Percentiles rank a stretch among this genome's conserved stretches.
Conservation (phyloP, 768 basidiomycete genomes). For the Hydnum rufescens region DNA sequence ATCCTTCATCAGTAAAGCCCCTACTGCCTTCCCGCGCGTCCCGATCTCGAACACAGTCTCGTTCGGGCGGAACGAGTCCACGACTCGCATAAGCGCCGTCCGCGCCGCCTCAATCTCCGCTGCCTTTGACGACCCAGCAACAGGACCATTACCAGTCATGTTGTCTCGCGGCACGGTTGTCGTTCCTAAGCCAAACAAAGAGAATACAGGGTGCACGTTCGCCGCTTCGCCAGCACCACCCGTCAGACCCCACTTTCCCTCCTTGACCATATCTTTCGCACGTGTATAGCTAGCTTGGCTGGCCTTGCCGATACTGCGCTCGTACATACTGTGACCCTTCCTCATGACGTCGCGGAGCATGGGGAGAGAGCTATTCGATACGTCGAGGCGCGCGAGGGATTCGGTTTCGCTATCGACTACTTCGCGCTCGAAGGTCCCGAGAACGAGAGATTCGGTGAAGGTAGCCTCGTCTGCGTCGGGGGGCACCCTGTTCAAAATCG, state of each 20-base stretch:
- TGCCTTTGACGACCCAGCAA: constrained; percentile 14
- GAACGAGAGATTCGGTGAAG: constrained; percentile 52
- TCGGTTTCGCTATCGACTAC: constrained; percentile 70
- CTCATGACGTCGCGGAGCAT: constrained; percentile 63
- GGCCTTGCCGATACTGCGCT: constrained; percentile 82
- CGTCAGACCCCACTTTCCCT: constrained; percentile 47
- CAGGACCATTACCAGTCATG: constrained; percentile 17
- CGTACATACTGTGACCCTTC: constrained; percentile 84
- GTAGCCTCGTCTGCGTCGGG: constrained; percentile 28
- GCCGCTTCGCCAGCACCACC: constrained; percentile 30
- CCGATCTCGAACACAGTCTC: constrained; percentile 90
- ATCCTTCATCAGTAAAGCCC: constrained; percentile 69
- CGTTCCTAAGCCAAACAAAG: constrained; percentile 13
- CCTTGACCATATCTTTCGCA: constrained; percentile 70
- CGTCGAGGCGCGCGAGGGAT: constrained; percentile 47
- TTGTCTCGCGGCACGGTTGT: constrained; percentile 18
- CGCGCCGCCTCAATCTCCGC: constrained; percentile 33
- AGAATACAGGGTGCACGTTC: constrained; percentile 43
- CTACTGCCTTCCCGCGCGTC: constrained; percentile 40
- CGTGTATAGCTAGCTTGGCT: constrained; percentile 68
- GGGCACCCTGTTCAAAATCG: constrained; percentile 34
- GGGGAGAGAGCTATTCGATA: constrained; percentile 40
- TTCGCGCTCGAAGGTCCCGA: constrained; percentile 69
- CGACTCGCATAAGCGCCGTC: constrained; percentile 45
- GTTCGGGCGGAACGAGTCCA: constrained; percentile 62